Percentiles rank a stretch among this genome's conserved stretches.
phyloP scores from a whole-genome alignment of 768 basidiomycete species.

The Pulveroboletus sp. region DNA sequence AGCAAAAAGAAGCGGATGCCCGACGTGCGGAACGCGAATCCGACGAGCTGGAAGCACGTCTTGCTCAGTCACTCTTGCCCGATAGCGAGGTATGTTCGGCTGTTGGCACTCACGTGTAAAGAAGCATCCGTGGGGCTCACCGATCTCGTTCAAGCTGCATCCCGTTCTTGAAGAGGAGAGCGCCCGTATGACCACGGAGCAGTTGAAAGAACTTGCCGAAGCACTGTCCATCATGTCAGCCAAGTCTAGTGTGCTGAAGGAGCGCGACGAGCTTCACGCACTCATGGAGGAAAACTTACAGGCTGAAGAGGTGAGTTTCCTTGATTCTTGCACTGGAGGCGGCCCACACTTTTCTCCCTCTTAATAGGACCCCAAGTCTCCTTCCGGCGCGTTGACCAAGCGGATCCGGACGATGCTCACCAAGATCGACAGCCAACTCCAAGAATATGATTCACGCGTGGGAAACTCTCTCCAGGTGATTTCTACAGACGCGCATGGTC shows the following conservation, averaged over 20 bases:
- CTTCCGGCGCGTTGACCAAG: slow-evolving; percentile 84
- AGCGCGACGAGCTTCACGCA: slow-evolving; percentile 83
- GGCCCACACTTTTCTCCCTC: not conserved
- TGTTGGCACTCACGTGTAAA: not conserved
- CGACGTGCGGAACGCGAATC: slow-evolving; percentile 79
- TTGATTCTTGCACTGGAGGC: not conserved
- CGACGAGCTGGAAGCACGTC: slow-evolving; percentile 70
- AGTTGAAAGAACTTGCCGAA: slow-evolving; percentile 89
- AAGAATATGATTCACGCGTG: slow-evolving; percentile 87
- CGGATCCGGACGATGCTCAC: slow-evolving; percentile 93
- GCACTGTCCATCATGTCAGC: slow-evolving; percentile 88
- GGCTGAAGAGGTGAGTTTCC: slow-evolving; percentile 66
- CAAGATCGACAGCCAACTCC: slow-evolving; percentile 89
- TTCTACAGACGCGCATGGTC: slow-evolving; percentile 78
- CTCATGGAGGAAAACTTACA: slow-evolving; percentile 94
- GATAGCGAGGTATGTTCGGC: slow-evolving; percentile 70
- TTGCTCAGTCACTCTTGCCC: slow-evolving; percentile 79
- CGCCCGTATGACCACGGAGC: slow-evolving; percentile 96
- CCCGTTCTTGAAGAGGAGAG: slow-evolving; percentile 59
- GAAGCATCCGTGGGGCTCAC: not conserved
- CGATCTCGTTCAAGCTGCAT: slow-evolving; percentile 42
- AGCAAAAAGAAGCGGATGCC: slow-evolving; percentile 91
- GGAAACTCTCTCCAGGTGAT: slow-evolving; percentile 84
- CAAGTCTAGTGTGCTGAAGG: slow-evolving; percentile 92
- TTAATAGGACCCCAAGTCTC: slow-evolving; percentile 70